These are phyloP conservation scores for Aspergillus funiculosus DNA, from an alignment of 495 filamentous ascomycete species.

Conservation along the genomic window DNA sequence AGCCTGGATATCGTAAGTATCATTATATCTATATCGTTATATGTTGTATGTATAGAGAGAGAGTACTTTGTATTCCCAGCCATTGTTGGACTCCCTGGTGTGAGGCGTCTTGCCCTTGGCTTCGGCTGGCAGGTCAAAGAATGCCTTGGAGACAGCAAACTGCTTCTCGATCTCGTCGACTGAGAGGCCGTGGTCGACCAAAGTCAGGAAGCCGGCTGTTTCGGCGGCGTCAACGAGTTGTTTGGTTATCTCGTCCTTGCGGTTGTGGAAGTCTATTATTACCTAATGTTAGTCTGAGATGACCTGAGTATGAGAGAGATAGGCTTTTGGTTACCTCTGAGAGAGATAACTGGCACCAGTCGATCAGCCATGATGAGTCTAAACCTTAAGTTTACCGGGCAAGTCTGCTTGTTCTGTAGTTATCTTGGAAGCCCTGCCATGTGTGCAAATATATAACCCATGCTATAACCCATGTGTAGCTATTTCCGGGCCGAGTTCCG, in stretches of 20 bases:
- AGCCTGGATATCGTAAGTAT: too few species aligned
- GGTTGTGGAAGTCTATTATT: constrained; percentile 48
- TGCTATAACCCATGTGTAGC: too few species aligned
- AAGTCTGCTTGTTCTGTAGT: neutral
- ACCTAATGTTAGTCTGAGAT: too few species aligned
- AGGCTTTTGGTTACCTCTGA: neutral
- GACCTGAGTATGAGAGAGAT: too few species aligned
- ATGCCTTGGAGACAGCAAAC: constrained; percentile 45
- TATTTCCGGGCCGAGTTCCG: too few species aligned
- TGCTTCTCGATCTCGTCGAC: constrained; percentile 45
- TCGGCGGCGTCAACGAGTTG: constrained; percentile 54
- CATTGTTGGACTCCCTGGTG: constrained; percentile 49
- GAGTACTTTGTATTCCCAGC: constrained; percentile 62
- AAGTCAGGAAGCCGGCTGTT: constrained; percentile 58
- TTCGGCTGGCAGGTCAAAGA: constrained; percentile 51
- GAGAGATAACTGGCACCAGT: constrained; percentile 1
- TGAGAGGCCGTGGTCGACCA: constrained; percentile 52
- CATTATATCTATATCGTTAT: too few species aligned
- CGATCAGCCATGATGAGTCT: neutral
- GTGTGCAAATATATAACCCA: too few species aligned
- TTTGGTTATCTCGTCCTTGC: constrained; percentile 49
- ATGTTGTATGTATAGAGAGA: too few species aligned
- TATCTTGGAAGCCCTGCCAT: neutral
- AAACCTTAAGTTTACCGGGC: neutral
- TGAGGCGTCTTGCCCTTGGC: constrained; percentile 51